phyloP scores from a whole-genome alignment of 345 rosid genomes.

The Litchi chinensis region DNA sequence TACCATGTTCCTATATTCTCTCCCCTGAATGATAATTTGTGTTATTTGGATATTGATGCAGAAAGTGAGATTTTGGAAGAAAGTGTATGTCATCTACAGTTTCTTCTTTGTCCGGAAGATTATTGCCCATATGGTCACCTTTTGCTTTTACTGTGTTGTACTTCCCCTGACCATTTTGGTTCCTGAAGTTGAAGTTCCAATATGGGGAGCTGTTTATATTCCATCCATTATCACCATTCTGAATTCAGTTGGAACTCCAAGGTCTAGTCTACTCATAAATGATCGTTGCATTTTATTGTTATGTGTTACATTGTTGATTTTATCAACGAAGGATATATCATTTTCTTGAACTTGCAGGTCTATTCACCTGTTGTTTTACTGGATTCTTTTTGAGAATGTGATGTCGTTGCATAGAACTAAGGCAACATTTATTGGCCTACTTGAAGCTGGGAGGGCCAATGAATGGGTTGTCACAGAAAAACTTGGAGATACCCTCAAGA shows the following conservation, averaged over 20 bases:
- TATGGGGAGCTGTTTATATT: constrained; percentile 98
- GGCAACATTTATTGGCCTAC: constrained; percentile 87
- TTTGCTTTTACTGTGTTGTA: constrained; percentile 87
- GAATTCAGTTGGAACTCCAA: constrained; percentile 97
- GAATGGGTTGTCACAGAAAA: constrained; percentile 99
- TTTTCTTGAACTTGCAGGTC: constrained; percentile 53
- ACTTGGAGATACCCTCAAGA: constrained; percentile 73
- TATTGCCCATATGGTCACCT: constrained; percentile 97
- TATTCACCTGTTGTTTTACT: constrained; percentile 91
- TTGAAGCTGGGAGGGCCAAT: constrained; percentile 92
- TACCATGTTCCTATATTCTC: background rate
- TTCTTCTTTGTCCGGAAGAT: constrained; percentile 97
- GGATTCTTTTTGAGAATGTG: constrained; percentile 98
- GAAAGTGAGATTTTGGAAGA: constrained; percentile 99
- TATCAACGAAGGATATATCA: background rate
- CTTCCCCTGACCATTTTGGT: constrained; percentile 92
- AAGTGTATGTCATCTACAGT: constrained; percentile 95
- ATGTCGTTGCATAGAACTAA: constrained; percentile 98
- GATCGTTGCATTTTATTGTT: background rate
- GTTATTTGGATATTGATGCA: constrained; percentile 28
- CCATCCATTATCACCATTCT: constrained; percentile 92
- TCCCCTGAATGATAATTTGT: background rate
- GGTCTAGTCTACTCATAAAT: constrained; percentile 40
- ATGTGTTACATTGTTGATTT: background rate
- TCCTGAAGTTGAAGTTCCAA: constrained; percentile 93